These are phyloP conservation scores for Arthroderma sp. DNA, from an alignment of 2,329 filamentous ascomycete genomes.

Conservation along the genomic window DNA sequence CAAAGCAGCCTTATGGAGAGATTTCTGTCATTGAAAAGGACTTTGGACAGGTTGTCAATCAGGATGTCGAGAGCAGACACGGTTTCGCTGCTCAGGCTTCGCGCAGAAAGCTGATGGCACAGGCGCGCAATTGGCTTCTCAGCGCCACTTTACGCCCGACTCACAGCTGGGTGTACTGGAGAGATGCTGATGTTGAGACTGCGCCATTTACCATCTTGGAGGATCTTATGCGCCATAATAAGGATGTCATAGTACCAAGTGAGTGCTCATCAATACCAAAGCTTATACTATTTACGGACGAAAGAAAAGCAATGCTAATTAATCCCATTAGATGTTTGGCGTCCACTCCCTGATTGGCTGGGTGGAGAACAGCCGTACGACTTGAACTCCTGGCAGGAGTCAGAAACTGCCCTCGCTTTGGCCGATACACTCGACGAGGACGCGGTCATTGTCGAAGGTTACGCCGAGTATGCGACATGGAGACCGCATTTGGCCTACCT, in stretches of 20 bases:
- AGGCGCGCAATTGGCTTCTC: constrained; percentile 91
- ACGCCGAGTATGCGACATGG: constrained; percentile 98
- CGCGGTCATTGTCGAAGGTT: constrained; percentile 96
- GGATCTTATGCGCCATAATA: constrained; percentile 97
- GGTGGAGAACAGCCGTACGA: constrained; percentile 98
- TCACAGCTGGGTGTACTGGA: constrained; percentile 99
- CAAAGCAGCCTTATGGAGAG: constrained; percentile 76
- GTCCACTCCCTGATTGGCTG: constrained; percentile 96
- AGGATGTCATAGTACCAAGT: constrained; percentile 98
- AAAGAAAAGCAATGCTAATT: constrained; percentile 18
- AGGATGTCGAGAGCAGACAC: constrained; percentile 94
- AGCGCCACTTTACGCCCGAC: constrained; percentile 86
- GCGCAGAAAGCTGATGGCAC: constrained; percentile 91
- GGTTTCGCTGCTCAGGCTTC: constrained; percentile 93
- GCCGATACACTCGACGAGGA: constrained; percentile 95
- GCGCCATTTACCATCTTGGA: constrained; percentile 94
- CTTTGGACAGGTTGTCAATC: constrained; percentile 94
- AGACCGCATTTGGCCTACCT: constrained; percentile 92
- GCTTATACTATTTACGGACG: background rate
- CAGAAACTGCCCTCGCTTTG: constrained; percentile 83
- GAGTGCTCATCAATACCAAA: constrained; percentile 32
- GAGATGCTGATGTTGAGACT: constrained; percentile 95
- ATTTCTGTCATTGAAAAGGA: constrained; percentile 98
- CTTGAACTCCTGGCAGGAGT: constrained; percentile 98
- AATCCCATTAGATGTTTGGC: constrained; percentile 68